Evolutionary conservation across 345 rosid species (phyloP).

Genomic region (Lumnitzera racemosa): DNA sequence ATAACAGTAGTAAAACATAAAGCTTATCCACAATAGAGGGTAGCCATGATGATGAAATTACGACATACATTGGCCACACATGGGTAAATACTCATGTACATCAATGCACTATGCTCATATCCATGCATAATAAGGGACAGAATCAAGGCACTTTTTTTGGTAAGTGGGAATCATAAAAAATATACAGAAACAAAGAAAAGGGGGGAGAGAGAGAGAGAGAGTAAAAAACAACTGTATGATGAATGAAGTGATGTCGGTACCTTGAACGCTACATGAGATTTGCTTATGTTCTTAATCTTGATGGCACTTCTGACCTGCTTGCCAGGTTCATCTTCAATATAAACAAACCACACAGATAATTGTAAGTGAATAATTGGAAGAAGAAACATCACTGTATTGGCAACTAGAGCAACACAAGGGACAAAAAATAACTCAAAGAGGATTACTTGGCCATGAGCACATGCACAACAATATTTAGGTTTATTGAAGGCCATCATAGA

Average conservation of each 20-base stretch:
- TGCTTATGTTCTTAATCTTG: slow-evolving; percentile 88
- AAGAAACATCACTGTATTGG: not conserved
- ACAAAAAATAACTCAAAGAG: no score
- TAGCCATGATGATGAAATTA: not conserved
- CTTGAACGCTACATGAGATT: slow-evolving; percentile 91
- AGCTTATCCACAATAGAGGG: not conserved
- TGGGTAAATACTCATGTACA: no score
- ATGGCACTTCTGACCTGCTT: slow-evolving; percentile 96
- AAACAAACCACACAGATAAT: not conserved
- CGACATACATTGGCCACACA: no score
- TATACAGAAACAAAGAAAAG: not conserved
- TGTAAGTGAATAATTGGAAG: not conserved
- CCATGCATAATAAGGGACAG: no score
- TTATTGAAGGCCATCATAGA: no score
- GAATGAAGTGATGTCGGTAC: slow-evolving; percentile 20
- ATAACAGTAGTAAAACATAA: not conserved
- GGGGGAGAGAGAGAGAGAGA: not conserved
- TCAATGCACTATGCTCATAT: no score
- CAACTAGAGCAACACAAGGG: no score
- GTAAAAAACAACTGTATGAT: not conserved
- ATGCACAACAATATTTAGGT: no score
- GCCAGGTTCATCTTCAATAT: slow-evolving; percentile 84
- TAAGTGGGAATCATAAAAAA: not conserved
- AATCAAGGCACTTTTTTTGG: no score
- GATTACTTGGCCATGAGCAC: no score